Evolutionary conservation across 768 basidiomycete genomes (phyloP).

Genomic region (Tylopilus vinaceipallidus): DNA sequence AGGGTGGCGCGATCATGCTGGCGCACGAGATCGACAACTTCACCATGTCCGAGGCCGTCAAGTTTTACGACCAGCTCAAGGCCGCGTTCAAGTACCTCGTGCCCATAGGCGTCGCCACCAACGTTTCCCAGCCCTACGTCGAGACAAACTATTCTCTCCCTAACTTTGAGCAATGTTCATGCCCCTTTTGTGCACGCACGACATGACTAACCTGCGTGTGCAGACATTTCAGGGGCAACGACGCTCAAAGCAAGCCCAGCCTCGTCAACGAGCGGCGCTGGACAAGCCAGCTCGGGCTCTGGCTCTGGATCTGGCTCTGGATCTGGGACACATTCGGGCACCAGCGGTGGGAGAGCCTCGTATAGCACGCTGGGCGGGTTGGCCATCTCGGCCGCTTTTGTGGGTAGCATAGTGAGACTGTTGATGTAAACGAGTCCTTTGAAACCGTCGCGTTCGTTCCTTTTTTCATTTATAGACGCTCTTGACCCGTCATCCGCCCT

Average conservation of each 20-base stretch:
- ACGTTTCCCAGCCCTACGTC: conserved; percentile 51
- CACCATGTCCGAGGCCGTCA: conserved; percentile 61
- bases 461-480: not conserved
- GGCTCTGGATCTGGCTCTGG: conserved; percentile 5
- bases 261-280: not conserved
- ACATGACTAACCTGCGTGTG: not conserved
- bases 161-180: conserved; percentile 45
- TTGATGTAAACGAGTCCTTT: conserved; percentile 21
- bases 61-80: conserved; percentile 46
- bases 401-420: conserved; percentile 15
- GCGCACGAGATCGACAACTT: conserved; percentile 60
- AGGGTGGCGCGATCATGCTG: conserved; percentile 51
- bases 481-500: not conserved
- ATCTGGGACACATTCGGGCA: not conserved
- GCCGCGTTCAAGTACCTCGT: conserved; percentile 47
- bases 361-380: conserved; percentile 11
- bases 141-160: conserved; percentile 45
- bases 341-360: not conserved
- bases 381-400: conserved; percentile 12
- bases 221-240: conserved; percentile 29
- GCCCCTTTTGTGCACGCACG: not conserved
- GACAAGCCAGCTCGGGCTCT: conserved; percentile 9
- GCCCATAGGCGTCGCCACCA: conserved; percentile 51
- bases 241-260: conserved; percentile 4
- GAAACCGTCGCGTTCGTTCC: not conserved